A percentile compares a stretch with the other conserved stretches of the same genome.
Conservation (phyloP, 495 filamentous ascomycete genomes). For the Aspergillus incahuasiensis region DNA sequence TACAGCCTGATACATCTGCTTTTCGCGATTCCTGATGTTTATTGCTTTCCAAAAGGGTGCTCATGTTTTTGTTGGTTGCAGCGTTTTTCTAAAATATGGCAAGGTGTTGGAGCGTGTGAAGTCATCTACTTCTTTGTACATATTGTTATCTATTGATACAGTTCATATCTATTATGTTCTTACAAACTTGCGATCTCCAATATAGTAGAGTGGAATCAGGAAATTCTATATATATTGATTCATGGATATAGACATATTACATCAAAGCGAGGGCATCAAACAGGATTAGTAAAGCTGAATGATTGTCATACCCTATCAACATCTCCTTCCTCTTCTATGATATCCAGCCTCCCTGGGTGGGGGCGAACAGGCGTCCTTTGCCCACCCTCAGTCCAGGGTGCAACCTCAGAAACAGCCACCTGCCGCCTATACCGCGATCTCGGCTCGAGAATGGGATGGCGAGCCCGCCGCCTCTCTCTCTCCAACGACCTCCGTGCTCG, state of each 20-base stretch:
- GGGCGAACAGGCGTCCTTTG: not conserved
- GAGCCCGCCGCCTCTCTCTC: not conserved
- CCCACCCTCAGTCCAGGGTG: not conserved
- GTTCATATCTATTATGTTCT: conserved; percentile 1
- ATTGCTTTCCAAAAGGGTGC: not conserved
- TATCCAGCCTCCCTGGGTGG: not conserved
- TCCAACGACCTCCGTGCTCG: not conserved
- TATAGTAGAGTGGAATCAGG: too few relatives aligned
- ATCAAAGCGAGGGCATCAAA: too few relatives aligned
- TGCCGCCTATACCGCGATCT: not conserved
- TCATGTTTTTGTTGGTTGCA: conserved; percentile 14
- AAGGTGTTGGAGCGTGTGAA: conserved; percentile 34
- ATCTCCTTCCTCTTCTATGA: not conserved
- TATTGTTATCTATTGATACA: conserved; percentile 19
- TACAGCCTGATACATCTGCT: conserved; percentile 7
- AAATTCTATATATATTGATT: too few relatives aligned
- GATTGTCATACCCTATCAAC: not conserved
- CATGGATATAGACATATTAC: too few relatives aligned
- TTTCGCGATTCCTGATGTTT: conserved; percentile 3
- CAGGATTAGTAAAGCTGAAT: too few relatives aligned
- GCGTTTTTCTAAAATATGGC: conserved; percentile 21
- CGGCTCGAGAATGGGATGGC: not conserved
- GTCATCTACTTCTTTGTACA: conserved; percentile 24
- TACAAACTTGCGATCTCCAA: not conserved
- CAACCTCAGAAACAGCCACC: not conserved